A percentile compares a stretch with the other conserved stretches of the same genome.
Conservation (phyloP, 2,329 filamentous ascomycete genomes). For the Microdochium bolleyi region DNA sequence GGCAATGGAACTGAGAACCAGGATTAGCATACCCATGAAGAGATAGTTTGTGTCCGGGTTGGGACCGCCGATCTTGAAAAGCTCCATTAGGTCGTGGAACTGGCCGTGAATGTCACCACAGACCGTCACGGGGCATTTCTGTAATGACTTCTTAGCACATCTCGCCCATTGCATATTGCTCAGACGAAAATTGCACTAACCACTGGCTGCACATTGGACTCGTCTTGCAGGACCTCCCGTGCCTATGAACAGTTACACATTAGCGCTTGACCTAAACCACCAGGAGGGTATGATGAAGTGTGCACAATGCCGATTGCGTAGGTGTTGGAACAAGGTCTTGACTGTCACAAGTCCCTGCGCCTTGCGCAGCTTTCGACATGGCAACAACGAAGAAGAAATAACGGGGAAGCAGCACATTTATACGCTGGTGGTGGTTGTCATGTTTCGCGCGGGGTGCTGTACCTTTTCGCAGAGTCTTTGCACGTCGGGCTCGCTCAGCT, state of each 20-base stretch:
- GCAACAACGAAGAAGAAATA: slow-evolving; percentile 5
- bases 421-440: not conserved
- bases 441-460: slow-evolving; percentile 19
- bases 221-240: slow-evolving; percentile 90
- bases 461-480: slow-evolving; percentile 98
- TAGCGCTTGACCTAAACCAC: not conserved
- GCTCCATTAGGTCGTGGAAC: slow-evolving; percentile 98
- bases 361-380: not conserved
- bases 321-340: no score
- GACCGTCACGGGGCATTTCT: slow-evolving; percentile 98
- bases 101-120: slow-evolving; percentile 99
- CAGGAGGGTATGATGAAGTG: no score
- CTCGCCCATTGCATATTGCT: not conserved
- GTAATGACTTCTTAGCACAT: slow-evolving; percentile 1
- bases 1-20: not conserved
- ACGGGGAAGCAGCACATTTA: slow-evolving; percentile 2
- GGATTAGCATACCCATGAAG: slow-evolving; percentile 73
- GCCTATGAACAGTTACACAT: slow-evolving; percentile 45
- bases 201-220: slow-evolving; percentile 98
- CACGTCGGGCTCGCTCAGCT: slow-evolving; percentile 89
- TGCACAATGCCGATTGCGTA: no score
- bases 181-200: slow-evolving; percentile 44
- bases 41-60: slow-evolving; percentile 99
- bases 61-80: slow-evolving; percentile 97
- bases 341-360: no score